phyloP scores from a whole-genome alignment of 495 filamentous ascomycete genomes.

The Pyrenula aspistea region DNA sequence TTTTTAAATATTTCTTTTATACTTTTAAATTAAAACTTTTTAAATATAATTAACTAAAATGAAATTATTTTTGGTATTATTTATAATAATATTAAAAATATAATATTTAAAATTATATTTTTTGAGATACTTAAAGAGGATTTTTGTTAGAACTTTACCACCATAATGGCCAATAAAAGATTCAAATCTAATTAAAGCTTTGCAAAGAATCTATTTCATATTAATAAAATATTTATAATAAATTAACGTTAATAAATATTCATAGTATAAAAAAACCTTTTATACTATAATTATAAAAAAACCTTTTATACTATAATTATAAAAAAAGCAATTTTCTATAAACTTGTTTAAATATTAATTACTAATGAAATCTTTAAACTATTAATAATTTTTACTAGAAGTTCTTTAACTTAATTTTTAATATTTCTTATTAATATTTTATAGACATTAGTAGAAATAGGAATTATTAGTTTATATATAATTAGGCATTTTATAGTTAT shows the following conservation, averaged over 20 bases:
- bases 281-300: too few relatives aligned
- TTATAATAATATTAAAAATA: slow-evolving; percentile 1
- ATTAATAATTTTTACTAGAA: not conserved
- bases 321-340: not conserved
- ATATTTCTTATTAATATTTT: not conserved
- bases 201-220: not conserved
- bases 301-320: not conserved
- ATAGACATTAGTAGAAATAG: not conserved
- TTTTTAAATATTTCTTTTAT: slow-evolving; percentile 1
- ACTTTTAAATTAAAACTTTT: slow-evolving; percentile 2
- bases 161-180: not conserved
- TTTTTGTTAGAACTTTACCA: not conserved
- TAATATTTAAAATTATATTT: not conserved
- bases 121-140: slow-evolving; percentile 1
- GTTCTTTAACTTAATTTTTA: slow-evolving; percentile 1
- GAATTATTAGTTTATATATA: not conserved
- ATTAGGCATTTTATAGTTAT: not conserved
- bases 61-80: not conserved
- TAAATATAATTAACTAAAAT: not conserved
- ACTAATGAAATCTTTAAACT: not conserved
- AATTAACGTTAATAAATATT: not conserved
- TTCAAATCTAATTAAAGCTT: slow-evolving; percentile 1
- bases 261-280: not conserved
- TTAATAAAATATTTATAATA: slow-evolving; percentile 1
- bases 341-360: not conserved